These are phyloP conservation scores for Cenchrus purpureus DNA, from an alignment of 176 grass and related monocot genomes.

Conservation along the genomic window DNA sequence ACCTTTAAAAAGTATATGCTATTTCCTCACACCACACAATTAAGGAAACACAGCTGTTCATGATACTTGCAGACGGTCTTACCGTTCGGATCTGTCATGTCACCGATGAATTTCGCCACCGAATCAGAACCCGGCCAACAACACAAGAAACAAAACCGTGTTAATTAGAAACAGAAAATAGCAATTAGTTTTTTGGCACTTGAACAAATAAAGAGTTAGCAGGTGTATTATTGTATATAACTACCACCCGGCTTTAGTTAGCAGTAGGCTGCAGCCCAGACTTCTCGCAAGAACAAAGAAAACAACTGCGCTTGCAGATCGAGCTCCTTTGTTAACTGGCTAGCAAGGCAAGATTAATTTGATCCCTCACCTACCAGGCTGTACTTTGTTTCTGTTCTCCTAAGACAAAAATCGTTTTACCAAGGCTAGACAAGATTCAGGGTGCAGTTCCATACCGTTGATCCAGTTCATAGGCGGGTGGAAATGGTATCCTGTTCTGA, in stretches of 20 bases:
- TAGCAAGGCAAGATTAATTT: neutral
- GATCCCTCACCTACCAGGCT: neutral
- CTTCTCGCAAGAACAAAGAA: constrained; percentile 38
- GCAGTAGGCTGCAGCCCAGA: neutral
- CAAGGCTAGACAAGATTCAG: neutral
- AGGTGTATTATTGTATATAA: constrained; percentile 24
- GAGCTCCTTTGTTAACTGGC: constrained; percentile 18
- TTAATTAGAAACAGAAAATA: constrained; percentile 31
- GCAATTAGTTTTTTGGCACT: neutral
- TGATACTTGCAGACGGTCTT: neutral
- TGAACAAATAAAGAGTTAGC: constrained; percentile 14
- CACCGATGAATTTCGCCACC: neutral
- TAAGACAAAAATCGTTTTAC: neutral
- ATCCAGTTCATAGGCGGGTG: constrained; percentile 73
- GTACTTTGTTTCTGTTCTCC: constrained; percentile 25
- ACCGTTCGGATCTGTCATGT: constrained; percentile 65
- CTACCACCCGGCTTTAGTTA: neutral
- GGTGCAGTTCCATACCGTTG: constrained; percentile 51
- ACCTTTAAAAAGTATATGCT: neutral
- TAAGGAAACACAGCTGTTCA: neutral
- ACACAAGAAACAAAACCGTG: neutral
- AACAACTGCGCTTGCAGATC: neutral
- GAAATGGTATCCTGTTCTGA: constrained; percentile 63
- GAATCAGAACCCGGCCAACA: constrained; percentile 33
- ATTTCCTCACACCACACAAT: neutral